Evolutionary conservation across 1,284 basidiomycete genomes (phyloP).

Genomic region (Ustilago cynodontis): DNA sequence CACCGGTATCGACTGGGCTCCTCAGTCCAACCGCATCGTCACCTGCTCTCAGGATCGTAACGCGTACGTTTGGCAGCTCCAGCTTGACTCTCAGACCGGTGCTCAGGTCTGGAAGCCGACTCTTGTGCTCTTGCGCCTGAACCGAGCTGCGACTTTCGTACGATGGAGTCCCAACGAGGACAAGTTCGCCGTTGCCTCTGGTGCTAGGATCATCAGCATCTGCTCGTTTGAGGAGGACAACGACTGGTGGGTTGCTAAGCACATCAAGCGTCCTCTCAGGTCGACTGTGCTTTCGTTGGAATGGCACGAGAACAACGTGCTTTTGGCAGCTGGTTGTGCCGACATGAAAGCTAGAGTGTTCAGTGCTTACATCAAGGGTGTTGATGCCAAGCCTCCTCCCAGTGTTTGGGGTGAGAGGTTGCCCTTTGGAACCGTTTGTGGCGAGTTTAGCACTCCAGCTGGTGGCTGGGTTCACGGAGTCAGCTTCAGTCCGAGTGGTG

Average conservation of each 20-base stretch:
- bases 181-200: slow-evolving; percentile 98
- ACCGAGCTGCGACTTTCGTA: slow-evolving; percentile 93
- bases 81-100: slow-evolving; percentile 77
- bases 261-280: slow-evolving; percentile 94
- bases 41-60: slow-evolving; percentile 98
- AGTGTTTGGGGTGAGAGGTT: slow-evolving; percentile 97
- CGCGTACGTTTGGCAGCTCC: slow-evolving; percentile 96
- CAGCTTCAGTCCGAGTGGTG: slow-evolving; percentile 93
- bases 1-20: slow-evolving; percentile 99
- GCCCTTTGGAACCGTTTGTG: slow-evolving; percentile 97
- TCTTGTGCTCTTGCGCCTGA: slow-evolving; percentile 93
- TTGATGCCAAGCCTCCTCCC: slow-evolving; percentile 89
- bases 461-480: slow-evolving; percentile 98
- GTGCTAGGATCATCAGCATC: slow-evolving; percentile 75
- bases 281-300: slow-evolving; percentile 93
- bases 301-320: slow-evolving; percentile 97
- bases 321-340: slow-evolving; percentile 92
- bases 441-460: slow-evolving; percentile 86
- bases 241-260: slow-evolving; percentile 99
- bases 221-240: slow-evolving; percentile 73
- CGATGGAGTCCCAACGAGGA: slow-evolving; percentile 97
- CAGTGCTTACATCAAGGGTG: slow-evolving; percentile 98
- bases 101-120: slow-evolving; percentile 89
- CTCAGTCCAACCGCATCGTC: slow-evolving; percentile 94
- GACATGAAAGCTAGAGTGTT: slow-evolving; percentile 98